A percentile compares a stretch with the other conserved stretches of the same genome.
Conservation (phyloP, 78 protist species). For the Dictyostelium firmibasis region DNA sequence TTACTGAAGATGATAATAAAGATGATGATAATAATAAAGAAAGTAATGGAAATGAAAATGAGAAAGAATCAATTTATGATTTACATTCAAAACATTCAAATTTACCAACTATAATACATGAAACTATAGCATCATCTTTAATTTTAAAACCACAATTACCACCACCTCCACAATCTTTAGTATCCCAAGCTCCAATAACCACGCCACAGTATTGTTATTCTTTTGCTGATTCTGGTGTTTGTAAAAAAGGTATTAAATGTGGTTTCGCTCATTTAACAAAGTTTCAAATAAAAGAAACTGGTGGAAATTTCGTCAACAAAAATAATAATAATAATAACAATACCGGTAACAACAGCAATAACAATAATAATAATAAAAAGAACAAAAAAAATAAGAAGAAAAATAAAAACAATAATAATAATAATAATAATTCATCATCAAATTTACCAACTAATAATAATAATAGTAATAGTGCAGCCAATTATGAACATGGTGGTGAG, state of each 20-base stretch:
- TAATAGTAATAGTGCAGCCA: background rate
- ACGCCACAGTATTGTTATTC: conserved; percentile 11
- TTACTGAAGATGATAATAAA: no score
- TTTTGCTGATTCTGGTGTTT: conserved; percentile 38
- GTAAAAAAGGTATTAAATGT: conserved; percentile 24
- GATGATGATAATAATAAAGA: background rate
- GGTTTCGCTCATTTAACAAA: conserved; percentile 27
- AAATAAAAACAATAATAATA: background rate
- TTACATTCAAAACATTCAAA: conserved; percentile 7
- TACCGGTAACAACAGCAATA: background rate
- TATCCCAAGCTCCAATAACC: background rate
- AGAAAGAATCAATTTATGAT: conserved; percentile 7
- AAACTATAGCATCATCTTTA: background rate
- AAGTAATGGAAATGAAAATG: background rate
- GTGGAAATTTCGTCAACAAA: background rate
- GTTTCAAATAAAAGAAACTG: conserved; percentile 15
- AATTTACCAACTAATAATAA: background rate
- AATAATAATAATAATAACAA: background rate
- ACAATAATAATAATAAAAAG: conserved; percentile 11
- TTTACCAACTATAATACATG: background rate
- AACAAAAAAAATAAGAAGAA: background rate
- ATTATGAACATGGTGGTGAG: background rate
- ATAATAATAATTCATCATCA: background rate
- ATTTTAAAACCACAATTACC: background rate
- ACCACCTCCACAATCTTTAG: background rate